Evolutionary conservation across 2,329 filamentous ascomycete species (phyloP), one percentile per base, ranked within the genome.

Genomic region (Hypoxylon sp.): DNA sequence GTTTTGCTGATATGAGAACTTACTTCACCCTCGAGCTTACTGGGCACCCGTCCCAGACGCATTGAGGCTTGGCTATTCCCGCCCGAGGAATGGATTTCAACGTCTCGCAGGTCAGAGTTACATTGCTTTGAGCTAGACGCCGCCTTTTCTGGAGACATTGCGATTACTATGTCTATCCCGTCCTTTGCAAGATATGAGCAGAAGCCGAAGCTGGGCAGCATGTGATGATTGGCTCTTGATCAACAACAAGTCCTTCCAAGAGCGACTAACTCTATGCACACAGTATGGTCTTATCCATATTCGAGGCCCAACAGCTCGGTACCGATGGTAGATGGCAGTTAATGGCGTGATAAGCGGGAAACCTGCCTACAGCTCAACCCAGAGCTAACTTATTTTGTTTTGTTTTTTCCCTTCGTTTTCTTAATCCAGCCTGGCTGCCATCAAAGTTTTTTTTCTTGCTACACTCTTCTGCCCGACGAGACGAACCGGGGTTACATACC

Each of bases 271-370:
- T 41, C 28, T 49, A 57, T 30, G 25, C 41, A 48, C 63, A 71
- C 68, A 66, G 62, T 70, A 68, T 58, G 52, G 43, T 53, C 30
- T 53, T 62, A 51, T 38, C 49, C 45, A 34, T 43, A 14, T 50
- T 63, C 19, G 32, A 65, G 62, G 52, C 68, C 65, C 60, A 60
- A 41, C 57, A 65, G 63, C 45, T 69, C 65, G 68, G 68, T 67
- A 68, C 65, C 65, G 68, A 67, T 67, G 68, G 68, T 52, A 64
- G 66, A 71, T 69, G 57, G 68, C 68, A 69, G 66, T 67, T 62
- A 50, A 71, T 71, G 68, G 68, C 68, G 68, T 68, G 60, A 71
- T 69, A 62, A 49, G 60, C 66, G 66, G 68, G 58, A 61, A 66
- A 63, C 23, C 38, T 41, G 30, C 55, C 52, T 63, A 51, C 60